Conservation (phyloP, 306 rosid species). For the Lathyrus tuberosus region DNA sequence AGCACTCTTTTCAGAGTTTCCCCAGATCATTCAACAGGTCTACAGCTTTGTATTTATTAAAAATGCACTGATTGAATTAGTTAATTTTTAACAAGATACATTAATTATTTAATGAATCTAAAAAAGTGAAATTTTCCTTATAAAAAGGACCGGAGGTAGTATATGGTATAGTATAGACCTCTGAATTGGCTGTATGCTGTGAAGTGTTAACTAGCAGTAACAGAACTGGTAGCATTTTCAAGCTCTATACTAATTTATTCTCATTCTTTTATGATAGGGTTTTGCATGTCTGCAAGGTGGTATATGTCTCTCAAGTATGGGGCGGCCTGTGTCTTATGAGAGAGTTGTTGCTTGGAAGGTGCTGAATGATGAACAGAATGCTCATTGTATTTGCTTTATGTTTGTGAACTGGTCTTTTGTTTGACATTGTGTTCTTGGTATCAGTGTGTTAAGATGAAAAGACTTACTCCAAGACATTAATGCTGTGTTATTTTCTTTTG, state of each 20-base stretch:
- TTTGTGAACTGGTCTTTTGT: conserved; percentile 99
- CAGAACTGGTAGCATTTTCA: conserved; percentile 6
- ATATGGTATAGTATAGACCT: no score
- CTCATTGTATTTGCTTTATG: conserved; percentile 95
- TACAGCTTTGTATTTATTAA: neutral
- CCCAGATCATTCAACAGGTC: conserved; percentile 98
- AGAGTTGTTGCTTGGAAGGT: conserved; percentile 99
- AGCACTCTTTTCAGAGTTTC: conserved; percentile 84
- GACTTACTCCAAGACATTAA: conserved; percentile 30
- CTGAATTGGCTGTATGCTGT: conserved; percentile 3
- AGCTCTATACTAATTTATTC: conserved; percentile 26
- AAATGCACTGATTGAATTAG: neutral
- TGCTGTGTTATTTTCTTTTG: conserved; percentile 24
- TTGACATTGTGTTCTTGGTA: conserved; percentile 43
- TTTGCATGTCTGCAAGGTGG: conserved; percentile 98
- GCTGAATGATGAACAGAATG: conserved; percentile 94
- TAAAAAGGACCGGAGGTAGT: no score
- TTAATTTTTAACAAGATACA: no score
- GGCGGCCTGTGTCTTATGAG: conserved; percentile 91
- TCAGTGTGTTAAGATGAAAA: conserved; percentile 20
- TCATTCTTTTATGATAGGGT: conserved; percentile 56
- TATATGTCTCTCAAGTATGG: conserved; percentile 98
- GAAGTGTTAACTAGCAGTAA: conserved; percentile 2
- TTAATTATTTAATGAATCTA: no score
- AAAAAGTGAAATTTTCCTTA: no score